Base-by-base conservation (phyloP, 2,329 filamentous ascomycete genomes). In the Myriosclerotinia scirpicola region DNA sequence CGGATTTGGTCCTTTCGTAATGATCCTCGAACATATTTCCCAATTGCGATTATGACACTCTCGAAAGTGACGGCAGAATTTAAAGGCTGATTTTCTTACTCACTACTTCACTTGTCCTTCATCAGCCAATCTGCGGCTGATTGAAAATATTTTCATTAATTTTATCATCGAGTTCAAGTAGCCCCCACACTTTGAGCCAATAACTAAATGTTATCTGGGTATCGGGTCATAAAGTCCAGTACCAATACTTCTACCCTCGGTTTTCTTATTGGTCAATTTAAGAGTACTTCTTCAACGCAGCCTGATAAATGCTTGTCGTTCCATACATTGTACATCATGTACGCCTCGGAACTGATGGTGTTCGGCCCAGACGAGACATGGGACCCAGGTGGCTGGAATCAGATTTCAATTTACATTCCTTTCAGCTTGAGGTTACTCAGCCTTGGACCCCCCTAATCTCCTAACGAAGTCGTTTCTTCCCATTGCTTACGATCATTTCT, bases 371-470 rank as follows among this genome's bases (percentile, higher is more conserved):
- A 63, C 60, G 48, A 63, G 46, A 63, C 60, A 63, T 40, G 48
- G 60, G 48, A 54, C 34, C 46, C 42, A 34, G 48, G 26, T 59
- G 42, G 62, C 54, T 36, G 53, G 62, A 48, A 59, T 65, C 42
- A 65, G 38, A 38, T 40, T 38, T 40, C 54, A 48, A 46, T 54
- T 44, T 26, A 65, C 54, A 65, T 65, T 59, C 63, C 63, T 38
- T 65, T 65, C 63, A 65, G 63, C 63, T 65, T 38, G 54, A 56
- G 0, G 63, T 50, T 65, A 59, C 63, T 65, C 63, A 65, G 63
- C 63, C 62, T 56, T 50, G 12, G 20, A 55, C 46, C 7, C 53
- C 42, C 54, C 38, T 40, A 42, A 54, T 42, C 15, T 38, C 30
- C 22, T 56, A 59, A 65, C 63, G 63, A 59, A 26, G 53, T 40